Evolutionary conservation across 768 basidiomycete genomes (phyloP).

Genomic region (Russula griseocarnosa): DNA sequence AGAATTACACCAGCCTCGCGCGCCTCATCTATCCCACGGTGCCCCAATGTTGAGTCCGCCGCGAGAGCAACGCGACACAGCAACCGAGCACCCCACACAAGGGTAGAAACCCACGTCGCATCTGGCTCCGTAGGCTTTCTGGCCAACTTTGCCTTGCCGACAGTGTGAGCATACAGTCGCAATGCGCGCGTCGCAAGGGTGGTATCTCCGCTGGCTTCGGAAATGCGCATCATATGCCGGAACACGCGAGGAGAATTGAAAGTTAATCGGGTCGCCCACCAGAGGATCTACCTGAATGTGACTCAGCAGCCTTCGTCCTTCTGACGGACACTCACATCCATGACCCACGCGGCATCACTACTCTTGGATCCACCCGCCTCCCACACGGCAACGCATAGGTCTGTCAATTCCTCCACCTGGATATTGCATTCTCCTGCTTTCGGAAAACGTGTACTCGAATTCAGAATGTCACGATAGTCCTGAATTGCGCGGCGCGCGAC

Average conservation of each 20-base stretch:
- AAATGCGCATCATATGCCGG: conserved; percentile 76
- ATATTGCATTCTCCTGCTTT: conserved; percentile 72
- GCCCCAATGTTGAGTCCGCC: conserved; percentile 19
- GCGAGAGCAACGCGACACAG: conserved; percentile 51
- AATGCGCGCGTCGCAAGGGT: conserved; percentile 70
- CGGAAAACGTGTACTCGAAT: conserved; percentile 70
- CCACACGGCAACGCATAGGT: conserved; percentile 78
- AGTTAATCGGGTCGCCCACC: conserved; percentile 92
- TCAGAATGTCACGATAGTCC: conserved; percentile 67
- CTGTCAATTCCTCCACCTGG: conserved; percentile 79
- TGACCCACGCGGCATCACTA: conserved; percentile 68
- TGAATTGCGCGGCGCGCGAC: conserved; percentile 62
- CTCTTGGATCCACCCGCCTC: conserved; percentile 63
- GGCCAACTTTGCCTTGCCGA: conserved; percentile 77
- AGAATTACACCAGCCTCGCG: conserved; percentile 59
- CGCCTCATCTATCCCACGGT: conserved; percentile 49
- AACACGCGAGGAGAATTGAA: conserved; percentile 87
- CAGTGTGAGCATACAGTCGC: conserved; percentile 76
- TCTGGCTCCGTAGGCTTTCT: conserved; percentile 59
- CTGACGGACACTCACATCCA: conserved; percentile 56
- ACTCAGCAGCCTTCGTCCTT: neutral
- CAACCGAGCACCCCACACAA: conserved; percentile 75
- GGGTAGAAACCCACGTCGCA: conserved; percentile 67
- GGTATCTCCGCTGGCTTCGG: conserved; percentile 57
- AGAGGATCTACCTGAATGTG: conserved; percentile 56